Percentiles rank a stretch among this genome's conserved stretches.
phyloP scores from a whole-genome alignment of 192 early-diverging fungal genomes.

The Phlyctochytrium bullatum region DNA sequence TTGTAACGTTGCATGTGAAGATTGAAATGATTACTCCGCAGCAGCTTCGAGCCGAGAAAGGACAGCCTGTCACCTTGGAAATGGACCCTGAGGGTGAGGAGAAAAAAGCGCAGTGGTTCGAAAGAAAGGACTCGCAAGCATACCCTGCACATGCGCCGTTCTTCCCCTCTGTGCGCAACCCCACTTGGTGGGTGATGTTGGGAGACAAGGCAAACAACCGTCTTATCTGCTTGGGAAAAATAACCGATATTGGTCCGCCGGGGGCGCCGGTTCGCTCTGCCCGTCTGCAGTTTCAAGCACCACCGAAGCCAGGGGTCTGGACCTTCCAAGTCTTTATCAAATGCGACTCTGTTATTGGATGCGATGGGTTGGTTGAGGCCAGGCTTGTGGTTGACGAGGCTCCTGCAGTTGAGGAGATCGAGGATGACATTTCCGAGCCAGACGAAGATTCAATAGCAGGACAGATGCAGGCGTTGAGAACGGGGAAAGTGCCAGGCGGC shows the following conservation, averaged over 20 bases:
- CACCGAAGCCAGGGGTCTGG: conserved; percentile 78
- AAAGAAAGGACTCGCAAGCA: conserved; percentile 22
- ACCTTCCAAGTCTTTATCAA: conserved; percentile 81
- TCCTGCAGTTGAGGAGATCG: conserved; percentile 74
- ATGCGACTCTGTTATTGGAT: conserved; percentile 83
- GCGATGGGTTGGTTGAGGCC: conserved; percentile 77
- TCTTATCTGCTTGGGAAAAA: conserved; percentile 66
- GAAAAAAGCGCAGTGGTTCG: conserved; percentile 29
- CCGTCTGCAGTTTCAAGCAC: conserved; percentile 90
- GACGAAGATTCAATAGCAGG: conserved; percentile 95
- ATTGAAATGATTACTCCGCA: conserved; percentile 25
- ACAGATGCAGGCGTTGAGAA: conserved; percentile 83
- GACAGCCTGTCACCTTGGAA: not conserved
- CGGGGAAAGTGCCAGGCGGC: conserved; percentile 13
- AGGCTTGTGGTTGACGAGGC: conserved; percentile 68
- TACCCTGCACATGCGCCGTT: conserved; percentile 62
- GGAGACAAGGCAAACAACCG: conserved; percentile 81
- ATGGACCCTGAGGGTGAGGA: conserved; percentile 15
- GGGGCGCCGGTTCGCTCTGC: conserved; percentile 36
- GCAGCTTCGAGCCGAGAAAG: conserved; percentile 26
- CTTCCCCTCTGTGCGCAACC: conserved; percentile 68
- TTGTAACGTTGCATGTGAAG: conserved; percentile 48
- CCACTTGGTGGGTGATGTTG: conserved; percentile 89
- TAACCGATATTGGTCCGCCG: conserved; percentile 63
- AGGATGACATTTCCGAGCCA: conserved; percentile 95